Evolutionary conservation across 1,284 basidiomycete genomes (phyloP).

Genomic region (Malassezia globosa): DNA sequence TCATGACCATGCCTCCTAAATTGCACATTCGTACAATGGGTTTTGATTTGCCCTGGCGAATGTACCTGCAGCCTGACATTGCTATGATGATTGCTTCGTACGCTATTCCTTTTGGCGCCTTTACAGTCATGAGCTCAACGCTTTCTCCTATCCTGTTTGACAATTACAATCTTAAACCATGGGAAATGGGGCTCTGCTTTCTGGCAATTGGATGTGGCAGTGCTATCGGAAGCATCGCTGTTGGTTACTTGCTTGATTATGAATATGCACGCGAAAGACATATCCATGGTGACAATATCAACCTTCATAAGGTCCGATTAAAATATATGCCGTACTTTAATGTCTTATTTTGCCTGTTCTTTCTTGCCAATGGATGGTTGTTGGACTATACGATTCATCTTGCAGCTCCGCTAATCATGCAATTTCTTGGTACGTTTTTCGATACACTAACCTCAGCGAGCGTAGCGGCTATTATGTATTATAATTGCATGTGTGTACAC

Average conservation of each 20-base stretch:
- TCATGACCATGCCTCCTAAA: constrained; percentile 15
- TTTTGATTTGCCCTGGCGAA: constrained; percentile 24
- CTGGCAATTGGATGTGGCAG: constrained; percentile 54
- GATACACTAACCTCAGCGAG: too few relatives aligned
- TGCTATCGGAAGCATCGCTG: constrained; percentile 10
- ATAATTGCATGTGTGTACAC: constrained; percentile 11
- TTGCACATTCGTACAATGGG: constrained; percentile 23
- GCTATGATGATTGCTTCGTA: constrained; percentile 49
- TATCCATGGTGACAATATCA: constrained; percentile 5
- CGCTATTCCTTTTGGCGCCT: constrained; percentile 55
- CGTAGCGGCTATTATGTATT: constrained; percentile 1
- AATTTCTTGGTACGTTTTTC: too few relatives aligned
- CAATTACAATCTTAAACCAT: constrained; percentile 57
- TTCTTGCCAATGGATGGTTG: constrained; percentile 12
- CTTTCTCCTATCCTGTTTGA: constrained; percentile 57
- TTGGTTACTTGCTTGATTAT: constrained; percentile 16
- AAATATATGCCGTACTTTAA: background rate
- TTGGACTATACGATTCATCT: constrained; percentile 6
- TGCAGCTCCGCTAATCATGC: constrained; percentile 12
- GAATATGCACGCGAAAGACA: constrained; percentile 4
- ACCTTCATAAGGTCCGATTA: constrained; percentile 8
- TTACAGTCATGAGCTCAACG: constrained; percentile 58
- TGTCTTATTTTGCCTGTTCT: background rate
- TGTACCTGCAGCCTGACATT: constrained; percentile 27
- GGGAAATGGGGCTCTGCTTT: constrained; percentile 61